These are phyloP conservation scores for Cenchrus purpureus DNA, from an alignment of 176 grass and related monocot genomes.

Conservation along the genomic window DNA sequence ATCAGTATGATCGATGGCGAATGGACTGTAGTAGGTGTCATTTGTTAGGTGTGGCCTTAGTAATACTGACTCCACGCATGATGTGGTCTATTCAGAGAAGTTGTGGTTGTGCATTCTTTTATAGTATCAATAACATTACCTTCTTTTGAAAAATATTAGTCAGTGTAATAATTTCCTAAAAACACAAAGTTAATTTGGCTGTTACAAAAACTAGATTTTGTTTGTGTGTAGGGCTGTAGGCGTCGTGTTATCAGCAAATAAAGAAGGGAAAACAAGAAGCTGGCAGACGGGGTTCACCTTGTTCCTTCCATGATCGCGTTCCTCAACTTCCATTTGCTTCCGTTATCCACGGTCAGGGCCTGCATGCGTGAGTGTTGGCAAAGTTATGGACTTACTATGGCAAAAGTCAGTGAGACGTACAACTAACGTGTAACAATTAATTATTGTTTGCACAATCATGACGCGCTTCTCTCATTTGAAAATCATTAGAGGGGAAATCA, in stretches of 20 bases:
- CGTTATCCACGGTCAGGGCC: constrained; percentile 61
- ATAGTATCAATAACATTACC: not conserved
- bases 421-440: not conserved
- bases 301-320: constrained; percentile 74
- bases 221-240: not conserved
- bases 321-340: constrained; percentile 63
- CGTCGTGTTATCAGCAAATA: not conserved
- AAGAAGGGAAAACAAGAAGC: not conserved
- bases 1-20: not conserved
- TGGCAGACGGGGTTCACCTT: constrained; percentile 51
- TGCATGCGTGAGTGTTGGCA: constrained; percentile 20
- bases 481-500: too few relatives aligned
- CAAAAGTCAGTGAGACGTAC: constrained; percentile 1
- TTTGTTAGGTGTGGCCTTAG: too few relatives aligned
- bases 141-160: not conserved
- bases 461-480: not conserved
- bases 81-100: too few relatives aligned
- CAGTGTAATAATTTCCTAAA: too few relatives aligned
- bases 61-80: too few relatives aligned
- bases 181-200: not conserved
- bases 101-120: too few relatives aligned
- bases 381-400: not conserved
- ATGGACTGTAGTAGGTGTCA: too few relatives aligned
- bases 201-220: not conserved
- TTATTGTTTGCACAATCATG: not conserved